Conservation (phyloP, 805 yeast species). For the Candida vaughaniae region DNA sequence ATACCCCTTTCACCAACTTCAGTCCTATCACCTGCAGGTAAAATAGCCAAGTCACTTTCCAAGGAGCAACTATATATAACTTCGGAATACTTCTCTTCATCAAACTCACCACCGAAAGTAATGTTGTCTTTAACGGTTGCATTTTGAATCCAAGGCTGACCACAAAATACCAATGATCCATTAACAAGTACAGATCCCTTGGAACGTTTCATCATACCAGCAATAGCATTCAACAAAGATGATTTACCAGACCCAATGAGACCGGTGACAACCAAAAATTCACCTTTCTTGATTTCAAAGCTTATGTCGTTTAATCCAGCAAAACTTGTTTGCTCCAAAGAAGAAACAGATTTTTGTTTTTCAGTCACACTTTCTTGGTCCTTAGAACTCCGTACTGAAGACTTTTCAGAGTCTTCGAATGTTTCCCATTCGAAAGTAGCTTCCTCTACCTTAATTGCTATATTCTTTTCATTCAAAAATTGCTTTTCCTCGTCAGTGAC, state of each 20-base stretch:
- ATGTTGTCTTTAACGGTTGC: slow-evolving; percentile 32
- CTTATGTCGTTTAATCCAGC: slow-evolving; percentile 29
- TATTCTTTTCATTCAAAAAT: slow-evolving; percentile 22
- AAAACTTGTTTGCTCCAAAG: background rate
- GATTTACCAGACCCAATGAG: slow-evolving; percentile 36
- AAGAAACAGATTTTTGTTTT: background rate
- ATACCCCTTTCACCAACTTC: slow-evolving; percentile 37
- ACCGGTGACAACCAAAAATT: slow-evolving; percentile 35
- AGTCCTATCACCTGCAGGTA: slow-evolving; percentile 32
- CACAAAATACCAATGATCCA: slow-evolving; percentile 28
- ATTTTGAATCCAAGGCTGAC: slow-evolving; percentile 36
- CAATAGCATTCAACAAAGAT: slow-evolving; percentile 34
- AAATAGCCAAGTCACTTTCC: slow-evolving; percentile 26
- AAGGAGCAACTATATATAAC: slow-evolving; percentile 28
- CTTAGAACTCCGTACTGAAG: background rate
- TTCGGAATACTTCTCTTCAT: slow-evolving; percentile 21
- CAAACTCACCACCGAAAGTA: slow-evolving; percentile 25
- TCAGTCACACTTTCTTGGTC: background rate
- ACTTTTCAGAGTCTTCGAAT: slow-evolving; percentile 16
- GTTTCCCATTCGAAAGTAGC: slow-evolving; percentile 30
- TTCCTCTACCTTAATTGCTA: slow-evolving; percentile 20
- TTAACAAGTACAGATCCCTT: slow-evolving; percentile 26
- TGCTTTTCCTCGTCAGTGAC: background rate
- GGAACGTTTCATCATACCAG: slow-evolving; percentile 35
- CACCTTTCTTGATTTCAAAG: slow-evolving; percentile 27